Percentiles rank a stretch among this genome's conserved stretches.
These are phyloP conservation scores for Cladophialophora chaetospira DNA, from an alignment of 2,329 filamentous ascomycete genomes.

Conservation along the genomic window DNA sequence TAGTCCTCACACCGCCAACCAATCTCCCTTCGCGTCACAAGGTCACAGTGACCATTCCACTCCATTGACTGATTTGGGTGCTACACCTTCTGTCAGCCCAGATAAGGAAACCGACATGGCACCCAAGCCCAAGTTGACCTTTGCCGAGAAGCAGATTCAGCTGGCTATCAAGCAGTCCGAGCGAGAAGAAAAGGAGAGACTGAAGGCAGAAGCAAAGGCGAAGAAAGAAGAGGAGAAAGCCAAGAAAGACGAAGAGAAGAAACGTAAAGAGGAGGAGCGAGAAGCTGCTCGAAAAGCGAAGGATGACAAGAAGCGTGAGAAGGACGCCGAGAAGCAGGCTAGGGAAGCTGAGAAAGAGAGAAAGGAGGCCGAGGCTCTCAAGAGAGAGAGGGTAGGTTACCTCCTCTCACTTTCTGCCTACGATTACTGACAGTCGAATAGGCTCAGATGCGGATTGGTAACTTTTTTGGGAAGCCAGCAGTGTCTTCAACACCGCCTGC, in stretches of 20 bases:
- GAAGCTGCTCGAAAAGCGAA: conserved; percentile 35
- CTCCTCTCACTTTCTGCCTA: conserved; percentile 31
- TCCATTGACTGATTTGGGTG: conserved; percentile 27
- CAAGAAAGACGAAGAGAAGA: conserved; percentile 48
- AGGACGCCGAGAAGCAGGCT: conserved; percentile 44
- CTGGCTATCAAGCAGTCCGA: conserved; percentile 36
- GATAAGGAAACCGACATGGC: conserved; percentile 7
- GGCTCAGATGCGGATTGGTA: conserved; percentile 55
- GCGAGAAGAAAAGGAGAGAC: conserved; percentile 31
- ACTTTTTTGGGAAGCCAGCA: conserved; percentile 51
- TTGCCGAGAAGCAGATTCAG: conserved; percentile 31
- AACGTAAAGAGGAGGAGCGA: conserved; percentile 45
- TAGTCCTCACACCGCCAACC: conserved; percentile 3
- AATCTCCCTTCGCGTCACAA: conserved; percentile 19
- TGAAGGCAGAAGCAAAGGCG: conserved; percentile 38
- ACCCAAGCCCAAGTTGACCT: conserved; percentile 35
- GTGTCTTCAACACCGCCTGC: conserved; percentile 32
- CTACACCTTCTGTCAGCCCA: conserved; percentile 22
- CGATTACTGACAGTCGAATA: conserved; percentile 36
- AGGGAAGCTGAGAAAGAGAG: conserved; percentile 42
- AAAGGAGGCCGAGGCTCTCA: conserved; percentile 40
- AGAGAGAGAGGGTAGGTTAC: conserved; percentile 48
- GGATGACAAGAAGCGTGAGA: conserved; percentile 36
- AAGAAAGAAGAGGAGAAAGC: conserved; percentile 24
- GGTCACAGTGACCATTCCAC: conserved; percentile 16